Base-by-base conservation (phyloP, 2,329 filamentous ascomycete genomes). In the Eurotiales sp. region DNA sequence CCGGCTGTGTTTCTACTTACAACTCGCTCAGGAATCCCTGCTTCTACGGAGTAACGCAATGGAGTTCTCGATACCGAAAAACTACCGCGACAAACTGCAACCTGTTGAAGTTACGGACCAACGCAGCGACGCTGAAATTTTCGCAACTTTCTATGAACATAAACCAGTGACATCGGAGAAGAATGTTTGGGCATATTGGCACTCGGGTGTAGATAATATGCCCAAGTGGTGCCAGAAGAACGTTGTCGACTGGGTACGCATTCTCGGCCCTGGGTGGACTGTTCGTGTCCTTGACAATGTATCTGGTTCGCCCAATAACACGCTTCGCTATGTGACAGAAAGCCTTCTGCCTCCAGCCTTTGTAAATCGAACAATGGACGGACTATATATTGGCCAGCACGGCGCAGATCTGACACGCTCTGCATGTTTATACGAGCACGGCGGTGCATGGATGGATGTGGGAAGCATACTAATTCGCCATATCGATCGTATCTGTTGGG, bases 371-470 rank as follows among this genome's bases (percentile, higher is more conserved):
- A 71, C 64, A 0, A 77, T 78, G 72, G 64, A 69, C 12, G 75
- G 76, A 0, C 68, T 69, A 0, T 69, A 69, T 46, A 63, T 67
- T 0, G 75, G 72, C 1, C 67, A 66, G 1, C 77, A 80, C 52
- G 69, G 66, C 1, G 72, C 74, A 2, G 77, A 80, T 46, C 64
- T 79, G 0, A 61, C 79, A 6, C 71, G 77, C 0, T 64, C 75
- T 4, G 68, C 71, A 15, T 60, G 66, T 6, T 55, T 75, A 8
- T 65, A 64, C 42, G 44, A 48, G 39, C 66, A 72, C 49, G 72
- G 72, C 7, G 72, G 72, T 19, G 68, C 66, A 0, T 72, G 66
- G 60, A 63, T 76, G 46, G 74, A 77, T 12, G 69, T 67, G 0
- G 70, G 72, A 3, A 70, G 68, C 5, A 69, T 74, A 12, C 58